Percentiles rank a stretch among this genome's conserved stretches.
These are phyloP conservation scores for Chlamydomonas eustigma DNA, from an alignment of 139 green algal species.

Conservation along the genomic window DNA sequence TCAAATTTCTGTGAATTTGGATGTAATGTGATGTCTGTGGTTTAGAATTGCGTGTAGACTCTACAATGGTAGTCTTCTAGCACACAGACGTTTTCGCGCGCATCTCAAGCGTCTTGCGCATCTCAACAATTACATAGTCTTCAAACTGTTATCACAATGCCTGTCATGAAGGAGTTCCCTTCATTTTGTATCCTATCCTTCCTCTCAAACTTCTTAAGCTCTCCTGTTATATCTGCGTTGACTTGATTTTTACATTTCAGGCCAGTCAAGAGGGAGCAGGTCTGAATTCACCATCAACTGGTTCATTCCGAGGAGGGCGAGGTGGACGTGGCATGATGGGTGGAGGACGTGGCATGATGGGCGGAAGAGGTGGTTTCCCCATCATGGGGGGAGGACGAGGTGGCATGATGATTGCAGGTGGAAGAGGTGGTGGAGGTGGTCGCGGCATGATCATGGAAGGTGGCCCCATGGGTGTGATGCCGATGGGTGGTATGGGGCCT, in stretches of 20 bases:
- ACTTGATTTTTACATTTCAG: no score
- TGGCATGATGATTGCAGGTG: constrained; percentile 27
- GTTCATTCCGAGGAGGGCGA: constrained; percentile 5
- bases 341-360: constrained; percentile 6
- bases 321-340: constrained; percentile 7
- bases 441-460: neutral
- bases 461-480: constrained; percentile 30
- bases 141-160: no score
- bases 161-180: no score
- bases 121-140: no score
- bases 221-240: no score
- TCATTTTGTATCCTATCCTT: no score
- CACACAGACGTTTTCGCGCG: neutral
- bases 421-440: constrained; percentile 29
- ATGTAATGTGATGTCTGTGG: no score
- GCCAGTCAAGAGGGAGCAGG: neutral
- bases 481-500: constrained; percentile 20
- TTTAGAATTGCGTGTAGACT: no score
- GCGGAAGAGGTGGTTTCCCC: constrained; percentile 5
- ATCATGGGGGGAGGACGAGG: neutral
- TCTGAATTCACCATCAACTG: neutral
- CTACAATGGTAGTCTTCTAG: no score
- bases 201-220: no score
- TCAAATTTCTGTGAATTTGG: no score
- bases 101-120: no score